Evolutionary conservation across 2,329 filamentous ascomycete genomes (phyloP).

Genomic region (Leptographium lundbergii): DNA sequence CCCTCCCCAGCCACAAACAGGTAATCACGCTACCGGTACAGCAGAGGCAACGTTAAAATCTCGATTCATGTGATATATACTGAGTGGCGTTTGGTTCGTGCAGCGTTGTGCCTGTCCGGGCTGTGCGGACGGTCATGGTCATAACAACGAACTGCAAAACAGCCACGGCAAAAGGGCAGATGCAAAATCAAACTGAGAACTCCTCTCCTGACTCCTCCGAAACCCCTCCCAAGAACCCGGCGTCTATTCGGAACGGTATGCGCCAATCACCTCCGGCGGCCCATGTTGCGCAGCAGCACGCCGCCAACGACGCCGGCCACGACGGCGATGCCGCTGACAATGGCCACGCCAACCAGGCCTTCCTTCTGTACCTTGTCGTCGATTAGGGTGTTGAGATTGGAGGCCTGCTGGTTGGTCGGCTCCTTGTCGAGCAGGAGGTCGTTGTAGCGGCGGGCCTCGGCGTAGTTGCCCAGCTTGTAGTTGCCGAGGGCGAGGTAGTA

Average conservation of each 20-base stretch:
- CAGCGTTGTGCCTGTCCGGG: neutral
- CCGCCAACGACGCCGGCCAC: conserved; percentile 89
- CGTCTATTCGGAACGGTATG: neutral
- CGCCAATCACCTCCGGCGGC: conserved; percentile 41
- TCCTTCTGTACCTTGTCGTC: conserved; percentile 95
- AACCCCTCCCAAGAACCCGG: neutral
- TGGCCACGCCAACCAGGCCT: conserved; percentile 85
- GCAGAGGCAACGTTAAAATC: neutral
- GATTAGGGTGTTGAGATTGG: conserved; percentile 74
- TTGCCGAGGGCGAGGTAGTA: conserved; percentile 97
- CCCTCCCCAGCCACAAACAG: too few species aligned
- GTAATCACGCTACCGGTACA: neutral
- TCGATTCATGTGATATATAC: neutral
- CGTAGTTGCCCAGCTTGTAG: conserved; percentile 97
- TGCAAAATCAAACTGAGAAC: neutral
- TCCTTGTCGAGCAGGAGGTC: conserved; percentile 85
- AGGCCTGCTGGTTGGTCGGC: conserved; percentile 79
- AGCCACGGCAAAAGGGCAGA: neutral
- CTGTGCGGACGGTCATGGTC: neutral
- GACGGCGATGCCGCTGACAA: conserved; percentile 83
- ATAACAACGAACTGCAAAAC: neutral
- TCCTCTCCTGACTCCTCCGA: neutral
- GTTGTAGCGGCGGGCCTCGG: conserved; percentile 87
- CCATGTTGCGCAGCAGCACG: conserved; percentile 65
- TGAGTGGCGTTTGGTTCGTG: neutral